Conservation (phyloP, 2,329 filamentous ascomycete genomes). For the Xylariaceae sp. region DNA sequence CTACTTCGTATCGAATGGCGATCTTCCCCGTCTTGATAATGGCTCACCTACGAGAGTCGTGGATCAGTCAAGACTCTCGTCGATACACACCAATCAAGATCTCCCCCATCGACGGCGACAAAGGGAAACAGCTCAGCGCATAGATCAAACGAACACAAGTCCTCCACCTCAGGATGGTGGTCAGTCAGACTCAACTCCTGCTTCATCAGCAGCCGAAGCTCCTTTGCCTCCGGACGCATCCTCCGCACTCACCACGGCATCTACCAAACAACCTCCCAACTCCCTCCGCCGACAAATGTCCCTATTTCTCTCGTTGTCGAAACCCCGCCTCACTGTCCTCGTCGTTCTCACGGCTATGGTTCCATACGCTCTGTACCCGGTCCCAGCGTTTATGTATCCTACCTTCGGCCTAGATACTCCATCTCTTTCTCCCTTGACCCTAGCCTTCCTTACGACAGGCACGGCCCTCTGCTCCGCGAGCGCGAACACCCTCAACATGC, state of each 20-base stretch:
- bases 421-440: slow-evolving; percentile 83
- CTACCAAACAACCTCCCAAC: slow-evolving; percentile 43
- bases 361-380: slow-evolving; percentile 88
- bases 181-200: background rate
- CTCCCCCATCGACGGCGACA: slow-evolving; percentile 21
- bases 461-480: slow-evolving; percentile 86
- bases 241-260: slow-evolving; percentile 49
- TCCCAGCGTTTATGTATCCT: slow-evolving; percentile 76
- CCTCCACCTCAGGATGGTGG: background rate
- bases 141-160: slow-evolving; percentile 3
- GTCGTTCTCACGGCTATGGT: slow-evolving; percentile 88
- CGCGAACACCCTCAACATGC: slow-evolving; percentile 95
- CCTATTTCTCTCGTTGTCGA: slow-evolving; percentile 86
- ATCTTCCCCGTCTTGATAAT: background rate
- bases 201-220: slow-evolving; percentile 10
- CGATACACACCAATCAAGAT: slow-evolving; percentile 10
- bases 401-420: slow-evolving; percentile 60
- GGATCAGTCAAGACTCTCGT: background rate
- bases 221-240: slow-evolving; percentile 48
- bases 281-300: slow-evolving; percentile 65
- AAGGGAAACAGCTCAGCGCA: slow-evolving; percentile 15
- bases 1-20: slow-evolving; percentile 26
- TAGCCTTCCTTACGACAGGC: slow-evolving; percentile 85
- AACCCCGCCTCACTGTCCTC: slow-evolving; percentile 87
- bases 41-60: slow-evolving; percentile 1